Conservation (phyloP, 2,329 filamentous ascomycete species). For the Thelonectria blattea region DNA sequence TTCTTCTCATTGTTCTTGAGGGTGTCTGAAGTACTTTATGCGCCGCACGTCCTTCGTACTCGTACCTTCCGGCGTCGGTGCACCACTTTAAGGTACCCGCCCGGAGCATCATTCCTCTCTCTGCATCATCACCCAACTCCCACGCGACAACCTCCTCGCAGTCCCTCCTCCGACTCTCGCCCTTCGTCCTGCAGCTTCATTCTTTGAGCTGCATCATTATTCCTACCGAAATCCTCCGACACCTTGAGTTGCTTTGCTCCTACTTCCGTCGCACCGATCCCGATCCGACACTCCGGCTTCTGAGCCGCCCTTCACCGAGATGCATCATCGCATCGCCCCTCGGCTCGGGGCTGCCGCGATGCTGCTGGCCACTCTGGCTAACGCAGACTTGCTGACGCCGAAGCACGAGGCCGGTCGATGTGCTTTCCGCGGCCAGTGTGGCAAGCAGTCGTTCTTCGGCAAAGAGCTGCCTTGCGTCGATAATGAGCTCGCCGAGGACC, state of each 20-base stretch:
- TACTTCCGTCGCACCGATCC: slow-evolving; percentile 14
- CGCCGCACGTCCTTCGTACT: slow-evolving; percentile 17
- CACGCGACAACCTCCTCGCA: slow-evolving; percentile 7
- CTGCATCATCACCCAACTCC: slow-evolving; percentile 10
- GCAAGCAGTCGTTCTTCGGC: slow-evolving; percentile 88
- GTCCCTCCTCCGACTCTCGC: not conserved
- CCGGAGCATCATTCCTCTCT: slow-evolving; percentile 9
- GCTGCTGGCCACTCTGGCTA: slow-evolving; percentile 37
- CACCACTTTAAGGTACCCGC: slow-evolving; percentile 3
- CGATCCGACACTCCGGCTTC: slow-evolving; percentile 19
- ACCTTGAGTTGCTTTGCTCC: slow-evolving; percentile 6
- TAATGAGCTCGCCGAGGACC: slow-evolving; percentile 80
- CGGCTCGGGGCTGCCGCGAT: slow-evolving; percentile 42
- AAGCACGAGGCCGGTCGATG: slow-evolving; percentile 88
- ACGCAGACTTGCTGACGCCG: slow-evolving; percentile 49
- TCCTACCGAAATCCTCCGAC: slow-evolving; percentile 20
- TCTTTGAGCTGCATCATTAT: slow-evolving; percentile 19
- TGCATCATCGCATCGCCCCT: slow-evolving; percentile 43
- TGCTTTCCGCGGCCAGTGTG: slow-evolving; percentile 89
- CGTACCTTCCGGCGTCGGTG: slow-evolving; percentile 24
- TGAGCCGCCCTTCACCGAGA: slow-evolving; percentile 35
- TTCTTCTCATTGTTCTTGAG: not conserved
- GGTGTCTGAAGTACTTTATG: slow-evolving; percentile 18
- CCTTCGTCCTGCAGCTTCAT: not conserved
- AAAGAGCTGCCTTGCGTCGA: slow-evolving; percentile 91